These are phyloP conservation scores for Dothideomycetes sp. DNA, from an alignment of 2,329 filamentous ascomycete species.

Conservation along the genomic window DNA sequence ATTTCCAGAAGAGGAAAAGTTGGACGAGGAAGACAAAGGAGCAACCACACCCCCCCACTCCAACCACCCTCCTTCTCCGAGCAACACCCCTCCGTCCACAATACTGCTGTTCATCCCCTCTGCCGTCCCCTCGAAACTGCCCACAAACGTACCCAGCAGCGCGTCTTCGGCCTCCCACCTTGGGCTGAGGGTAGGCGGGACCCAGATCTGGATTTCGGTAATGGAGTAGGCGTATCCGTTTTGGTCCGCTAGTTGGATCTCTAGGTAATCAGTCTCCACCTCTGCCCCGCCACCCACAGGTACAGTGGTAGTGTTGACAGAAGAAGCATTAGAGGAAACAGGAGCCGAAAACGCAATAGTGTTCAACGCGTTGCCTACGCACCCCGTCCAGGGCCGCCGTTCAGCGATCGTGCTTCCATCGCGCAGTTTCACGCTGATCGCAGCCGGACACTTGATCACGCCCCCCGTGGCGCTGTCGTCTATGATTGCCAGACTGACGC, in stretches of 20 bases:
- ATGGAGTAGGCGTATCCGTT: slow-evolving; percentile 12
- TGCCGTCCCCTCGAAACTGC: slow-evolving; percentile 11
- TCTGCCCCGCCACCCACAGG: neutral
- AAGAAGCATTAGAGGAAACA: neutral
- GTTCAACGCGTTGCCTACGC: slow-evolving; percentile 11
- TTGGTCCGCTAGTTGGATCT: slow-evolving; percentile 11
- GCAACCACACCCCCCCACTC: slow-evolving; percentile 12
- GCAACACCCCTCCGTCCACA: slow-evolving; percentile 11
- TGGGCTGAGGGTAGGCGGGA: slow-evolving; percentile 14
- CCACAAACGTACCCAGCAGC: slow-evolving; percentile 13
- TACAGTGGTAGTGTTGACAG: neutral
- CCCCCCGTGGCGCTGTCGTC: slow-evolving; percentile 25
- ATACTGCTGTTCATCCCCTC: slow-evolving; percentile 14
- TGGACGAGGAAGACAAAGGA: too few relatives aligned
- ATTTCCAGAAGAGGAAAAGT: too few relatives aligned
- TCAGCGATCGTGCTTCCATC: slow-evolving; percentile 9
- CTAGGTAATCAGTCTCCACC: slow-evolving; percentile 12
- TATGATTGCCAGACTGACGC: slow-evolving; percentile 19
- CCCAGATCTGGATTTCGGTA: slow-evolving; percentile 17
- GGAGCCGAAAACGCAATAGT: slow-evolving; percentile 10
- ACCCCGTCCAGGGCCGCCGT: slow-evolving; percentile 9
- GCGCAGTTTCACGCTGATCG: slow-evolving; percentile 10
- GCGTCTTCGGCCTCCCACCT: slow-evolving; percentile 16
- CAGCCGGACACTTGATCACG: slow-evolving; percentile 15
- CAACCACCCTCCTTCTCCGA: slow-evolving; percentile 12